These are phyloP conservation scores for Akanthomyces muscarius DNA, from an alignment of 2,329 filamentous ascomycete genomes.

Conservation along the genomic window DNA sequence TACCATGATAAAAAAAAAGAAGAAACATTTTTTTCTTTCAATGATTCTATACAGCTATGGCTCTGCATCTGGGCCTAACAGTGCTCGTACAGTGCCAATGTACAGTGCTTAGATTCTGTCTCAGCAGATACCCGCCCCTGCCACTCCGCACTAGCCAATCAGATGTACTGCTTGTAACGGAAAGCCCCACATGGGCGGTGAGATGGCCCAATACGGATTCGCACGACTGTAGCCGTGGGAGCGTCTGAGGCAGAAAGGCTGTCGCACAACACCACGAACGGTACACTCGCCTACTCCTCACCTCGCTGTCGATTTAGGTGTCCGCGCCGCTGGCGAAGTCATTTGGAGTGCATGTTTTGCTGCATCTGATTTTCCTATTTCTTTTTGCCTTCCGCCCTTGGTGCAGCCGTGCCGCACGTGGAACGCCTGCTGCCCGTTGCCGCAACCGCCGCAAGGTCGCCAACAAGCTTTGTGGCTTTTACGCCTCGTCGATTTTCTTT, in stretches of 20 bases:
- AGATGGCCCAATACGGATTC: conserved; percentile 17
- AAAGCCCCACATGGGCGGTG: conserved; percentile 18
- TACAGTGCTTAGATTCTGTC: background rate
- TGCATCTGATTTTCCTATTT: background rate
- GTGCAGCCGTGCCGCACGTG: background rate
- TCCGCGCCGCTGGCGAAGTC: background rate
- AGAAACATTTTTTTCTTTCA: too few relatives aligned
- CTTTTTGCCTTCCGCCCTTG: background rate
- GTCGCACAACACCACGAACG: conserved; percentile 15
- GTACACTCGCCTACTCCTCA: conserved; percentile 7
- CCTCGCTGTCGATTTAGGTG: background rate
- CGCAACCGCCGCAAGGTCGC: background rate
- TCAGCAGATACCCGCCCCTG: background rate
- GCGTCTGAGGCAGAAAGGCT: conserved; percentile 18
- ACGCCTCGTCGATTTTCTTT: background rate
- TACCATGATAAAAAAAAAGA: background rate
- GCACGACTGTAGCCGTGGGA: conserved; percentile 5
- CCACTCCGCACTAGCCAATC: conserved; percentile 9
- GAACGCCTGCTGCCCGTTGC: background rate
- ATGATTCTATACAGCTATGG: too few relatives aligned
- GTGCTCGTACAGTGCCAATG: background rate
- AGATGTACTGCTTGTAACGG: background rate
- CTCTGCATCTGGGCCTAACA: background rate
- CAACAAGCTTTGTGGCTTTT: background rate
- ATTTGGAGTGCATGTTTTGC: background rate